Conservation (phyloP, 176 grass and related monocot species). For the Calamus simplicifolius region DNA sequence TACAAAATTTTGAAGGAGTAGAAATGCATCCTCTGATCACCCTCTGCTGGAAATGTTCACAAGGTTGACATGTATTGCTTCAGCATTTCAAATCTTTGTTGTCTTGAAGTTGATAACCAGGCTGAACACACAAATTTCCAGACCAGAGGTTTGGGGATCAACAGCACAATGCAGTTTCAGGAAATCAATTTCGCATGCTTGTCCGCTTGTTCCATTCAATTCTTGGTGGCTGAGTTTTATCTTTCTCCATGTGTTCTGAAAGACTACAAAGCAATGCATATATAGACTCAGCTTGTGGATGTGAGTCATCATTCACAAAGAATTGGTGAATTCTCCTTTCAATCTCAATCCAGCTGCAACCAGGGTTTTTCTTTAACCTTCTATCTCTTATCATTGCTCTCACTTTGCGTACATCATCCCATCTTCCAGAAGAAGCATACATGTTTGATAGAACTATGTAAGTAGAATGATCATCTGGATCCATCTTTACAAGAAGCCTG, state of each 20-base stretch:
- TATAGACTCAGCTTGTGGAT: slow-evolving; percentile 12
- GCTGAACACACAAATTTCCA: too few species aligned
- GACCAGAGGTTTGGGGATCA: too few species aligned
- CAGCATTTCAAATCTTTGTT: too few species aligned
- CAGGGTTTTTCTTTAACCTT: slow-evolving; percentile 24
- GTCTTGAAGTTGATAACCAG: too few species aligned
- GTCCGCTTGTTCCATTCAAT: too few species aligned
- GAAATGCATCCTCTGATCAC: too few species aligned
- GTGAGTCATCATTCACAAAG: slow-evolving; percentile 22
- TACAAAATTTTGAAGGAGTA: too few species aligned
- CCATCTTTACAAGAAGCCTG: slow-evolving; percentile 14
- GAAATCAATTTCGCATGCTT: too few species aligned
- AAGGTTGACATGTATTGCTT: too few species aligned
- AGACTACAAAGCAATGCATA: slow-evolving; percentile 6
- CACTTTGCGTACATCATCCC: slow-evolving; percentile 13
- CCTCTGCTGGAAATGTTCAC: too few species aligned
- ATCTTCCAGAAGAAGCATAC: slow-evolving; percentile 16
- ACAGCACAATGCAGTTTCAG: too few species aligned
- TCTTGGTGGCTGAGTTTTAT: neutral
- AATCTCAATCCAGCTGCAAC: slow-evolving; percentile 29
- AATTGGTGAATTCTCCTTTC: slow-evolving; percentile 19
- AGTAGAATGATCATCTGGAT: slow-evolving; percentile 23
- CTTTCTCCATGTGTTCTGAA: slow-evolving; percentile 13
- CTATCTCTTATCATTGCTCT: slow-evolving; percentile 9
- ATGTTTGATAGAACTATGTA: slow-evolving; percentile 16